These are phyloP conservation scores for Trichoderma guizhouense DNA, from an alignment of 2,329 filamentous ascomycete genomes.

Conservation along the genomic window DNA sequence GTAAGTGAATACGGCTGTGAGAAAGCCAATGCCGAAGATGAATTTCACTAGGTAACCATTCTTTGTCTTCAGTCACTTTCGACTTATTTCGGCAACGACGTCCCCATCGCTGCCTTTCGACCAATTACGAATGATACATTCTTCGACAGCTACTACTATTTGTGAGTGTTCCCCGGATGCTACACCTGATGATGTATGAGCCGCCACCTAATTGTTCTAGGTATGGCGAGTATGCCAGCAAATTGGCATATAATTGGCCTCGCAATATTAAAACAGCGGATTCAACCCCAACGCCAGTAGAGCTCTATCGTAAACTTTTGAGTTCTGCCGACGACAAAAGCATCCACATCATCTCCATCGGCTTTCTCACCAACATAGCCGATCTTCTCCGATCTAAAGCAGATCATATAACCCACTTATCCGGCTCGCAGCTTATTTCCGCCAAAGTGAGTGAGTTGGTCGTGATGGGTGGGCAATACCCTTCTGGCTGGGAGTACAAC, in stretches of 20 bases:
- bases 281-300: neutral
- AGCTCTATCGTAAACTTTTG: neutral
- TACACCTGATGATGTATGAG: neutral
- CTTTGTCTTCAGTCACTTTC: neutral
- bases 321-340: neutral
- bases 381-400: neutral
- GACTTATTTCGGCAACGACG: neutral
- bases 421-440: neutral
- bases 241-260: slow-evolving; percentile 1
- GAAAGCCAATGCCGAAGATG: neutral
- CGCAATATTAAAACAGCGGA: neutral
- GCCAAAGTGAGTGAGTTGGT: neutral
- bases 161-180: neutral
- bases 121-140: neutral
- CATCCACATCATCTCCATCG: slow-evolving; percentile 7
- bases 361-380: neutral
- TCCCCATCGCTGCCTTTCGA: slow-evolving; percentile 7
- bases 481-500: slow-evolving; percentile 10
- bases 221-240: slow-evolving; percentile 5
- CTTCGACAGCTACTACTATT: slow-evolving; percentile 8
- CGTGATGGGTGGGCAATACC: slow-evolving; percentile 4
- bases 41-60: neutral
- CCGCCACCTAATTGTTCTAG: neutral
- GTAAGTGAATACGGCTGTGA: neutral
- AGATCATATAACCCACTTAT: slow-evolving; percentile 2